Conservation (phyloP, 2,329 filamentous ascomycete species). For the Apiospora hydei region DNA sequence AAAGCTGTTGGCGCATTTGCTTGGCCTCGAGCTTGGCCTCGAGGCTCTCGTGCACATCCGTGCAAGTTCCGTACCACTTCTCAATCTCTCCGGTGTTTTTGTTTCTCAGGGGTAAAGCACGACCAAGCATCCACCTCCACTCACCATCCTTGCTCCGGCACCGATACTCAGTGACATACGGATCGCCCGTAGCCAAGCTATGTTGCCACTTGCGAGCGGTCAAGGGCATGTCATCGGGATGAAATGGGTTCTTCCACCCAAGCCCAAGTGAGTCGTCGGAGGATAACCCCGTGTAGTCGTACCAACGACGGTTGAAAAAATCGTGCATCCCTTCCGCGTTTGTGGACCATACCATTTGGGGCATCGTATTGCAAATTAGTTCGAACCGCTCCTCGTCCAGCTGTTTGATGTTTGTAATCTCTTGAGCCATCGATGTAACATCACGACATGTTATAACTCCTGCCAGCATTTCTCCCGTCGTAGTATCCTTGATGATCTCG, state of each 20-base stretch:
- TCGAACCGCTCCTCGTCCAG: conserved; percentile 78
- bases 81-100: conserved; percentile 71
- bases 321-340: conserved; percentile 70
- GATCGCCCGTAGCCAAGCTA: conserved; percentile 70
- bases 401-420: conserved; percentile 73
- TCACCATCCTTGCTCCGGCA: conserved; percentile 71
- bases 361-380: conserved; percentile 77
- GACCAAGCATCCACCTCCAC: conserved; percentile 81
- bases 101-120: conserved; percentile 73
- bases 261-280: conserved; percentile 67
- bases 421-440: conserved; percentile 72
- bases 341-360: conserved; percentile 78
- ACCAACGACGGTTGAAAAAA: conserved; percentile 82
- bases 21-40: conserved; percentile 71
- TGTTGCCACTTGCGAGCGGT: conserved; percentile 65
- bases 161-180: conserved; percentile 75
- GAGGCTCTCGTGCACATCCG: conserved; percentile 79
- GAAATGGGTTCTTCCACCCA: conserved; percentile 70
- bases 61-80: conserved; percentile 83
- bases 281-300: conserved; percentile 76
- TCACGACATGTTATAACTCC: conserved; percentile 77
- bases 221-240: conserved; percentile 72
- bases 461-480: conserved; percentile 75
- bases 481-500: conserved; percentile 71
- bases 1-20: conserved; percentile 72